Evolutionary conservation across 1,284 basidiomycete genomes (phyloP).

Genomic region (Abortiporus biennis): DNA sequence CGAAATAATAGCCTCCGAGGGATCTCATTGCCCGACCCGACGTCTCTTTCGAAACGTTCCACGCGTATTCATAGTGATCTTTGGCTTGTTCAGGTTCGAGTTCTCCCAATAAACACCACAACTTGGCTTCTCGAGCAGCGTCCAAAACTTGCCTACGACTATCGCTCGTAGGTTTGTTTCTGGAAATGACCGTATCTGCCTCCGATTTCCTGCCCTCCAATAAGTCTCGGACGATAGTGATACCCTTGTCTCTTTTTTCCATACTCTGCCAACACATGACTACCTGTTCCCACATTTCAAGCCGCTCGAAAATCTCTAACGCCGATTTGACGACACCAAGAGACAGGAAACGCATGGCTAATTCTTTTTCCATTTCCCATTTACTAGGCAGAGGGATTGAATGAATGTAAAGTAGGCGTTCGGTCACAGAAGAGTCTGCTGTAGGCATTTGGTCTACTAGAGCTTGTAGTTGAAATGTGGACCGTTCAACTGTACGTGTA

Average conservation of each 20-base stretch:
- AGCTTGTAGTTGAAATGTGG: slow-evolving; percentile 86
- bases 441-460: slow-evolving; percentile 94
- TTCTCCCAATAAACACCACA: slow-evolving; percentile 96
- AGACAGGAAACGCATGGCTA: slow-evolving; percentile 75
- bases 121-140: slow-evolving; percentile 76
- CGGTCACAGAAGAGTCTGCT: slow-evolving; percentile 62
- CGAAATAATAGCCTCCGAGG: slow-evolving; percentile 81
- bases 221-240: slow-evolving; percentile 76
- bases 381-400: slow-evolving; percentile 76
- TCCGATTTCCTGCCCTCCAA: slow-evolving; percentile 80
- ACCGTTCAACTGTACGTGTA: slow-evolving; percentile 86
- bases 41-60: slow-evolving; percentile 73
- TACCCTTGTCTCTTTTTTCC: slow-evolving; percentile 73
- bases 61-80: slow-evolving; percentile 79
- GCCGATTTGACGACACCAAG: slow-evolving; percentile 86
- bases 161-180: slow-evolving; percentile 45
- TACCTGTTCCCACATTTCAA: slow-evolving; percentile 98
- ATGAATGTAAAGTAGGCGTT: slow-evolving; percentile 78
- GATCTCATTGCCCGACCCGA: slow-evolving; percentile 90
- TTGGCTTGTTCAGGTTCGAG: slow-evolving; percentile 68
- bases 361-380: slow-evolving; percentile 89
- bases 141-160: slow-evolving; percentile 49
- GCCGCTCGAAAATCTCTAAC: slow-evolving; percentile 84
- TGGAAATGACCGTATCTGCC: slow-evolving; percentile 64
- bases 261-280: slow-evolving; percentile 80